Conservation (phyloP, 306 rosid genomes). For the Adenanthera pavonina region DNA sequence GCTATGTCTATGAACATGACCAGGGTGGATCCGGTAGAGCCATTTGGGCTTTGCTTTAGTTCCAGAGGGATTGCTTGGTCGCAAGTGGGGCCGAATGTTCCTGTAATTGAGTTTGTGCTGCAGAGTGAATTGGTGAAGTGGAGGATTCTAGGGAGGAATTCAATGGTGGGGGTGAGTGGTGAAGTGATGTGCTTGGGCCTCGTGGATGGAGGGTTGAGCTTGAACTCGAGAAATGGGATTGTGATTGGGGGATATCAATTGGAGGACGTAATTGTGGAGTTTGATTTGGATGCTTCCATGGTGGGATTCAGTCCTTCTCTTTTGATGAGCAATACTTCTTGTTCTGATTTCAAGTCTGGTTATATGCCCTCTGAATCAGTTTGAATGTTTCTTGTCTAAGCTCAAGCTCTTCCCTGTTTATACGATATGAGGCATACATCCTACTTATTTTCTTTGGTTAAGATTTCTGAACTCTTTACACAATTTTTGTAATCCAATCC, state of each 20-base stretch:
- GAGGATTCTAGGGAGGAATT: slow-evolving; percentile 70
- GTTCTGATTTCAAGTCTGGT: slow-evolving; percentile 50
- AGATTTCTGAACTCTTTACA: slow-evolving; percentile 28
- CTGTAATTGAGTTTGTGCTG: slow-evolving; percentile 62
- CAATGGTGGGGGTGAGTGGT: slow-evolving; percentile 61
- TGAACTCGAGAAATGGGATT: slow-evolving; percentile 45
- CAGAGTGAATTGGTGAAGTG: slow-evolving; percentile 88
- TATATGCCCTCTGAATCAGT: slow-evolving; percentile 27
- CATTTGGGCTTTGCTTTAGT: slow-evolving; percentile 66
- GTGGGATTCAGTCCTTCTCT: slow-evolving; percentile 73
- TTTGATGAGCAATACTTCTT: slow-evolving; percentile 41
- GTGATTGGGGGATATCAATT: slow-evolving; percentile 77
- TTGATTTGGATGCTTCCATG: slow-evolving; percentile 68
- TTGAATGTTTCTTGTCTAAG: background rate
- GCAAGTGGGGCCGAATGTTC: slow-evolving; percentile 46
- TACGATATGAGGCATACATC: background rate
- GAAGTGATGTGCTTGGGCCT: slow-evolving; percentile 71
- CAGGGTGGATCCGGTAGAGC: slow-evolving; percentile 52
- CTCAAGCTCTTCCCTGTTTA: background rate
- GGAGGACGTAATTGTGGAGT: slow-evolving; percentile 67
- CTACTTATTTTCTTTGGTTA: slow-evolving; percentile 18
- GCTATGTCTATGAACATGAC: slow-evolving; percentile 58
- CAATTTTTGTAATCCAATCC: slow-evolving; percentile 36
- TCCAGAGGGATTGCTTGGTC: slow-evolving; percentile 28
- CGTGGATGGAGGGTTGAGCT: slow-evolving; percentile 67